Evolutionary conservation across 1,284 basidiomycete genomes (phyloP).

Genomic region (Meira miltonrushii): DNA sequence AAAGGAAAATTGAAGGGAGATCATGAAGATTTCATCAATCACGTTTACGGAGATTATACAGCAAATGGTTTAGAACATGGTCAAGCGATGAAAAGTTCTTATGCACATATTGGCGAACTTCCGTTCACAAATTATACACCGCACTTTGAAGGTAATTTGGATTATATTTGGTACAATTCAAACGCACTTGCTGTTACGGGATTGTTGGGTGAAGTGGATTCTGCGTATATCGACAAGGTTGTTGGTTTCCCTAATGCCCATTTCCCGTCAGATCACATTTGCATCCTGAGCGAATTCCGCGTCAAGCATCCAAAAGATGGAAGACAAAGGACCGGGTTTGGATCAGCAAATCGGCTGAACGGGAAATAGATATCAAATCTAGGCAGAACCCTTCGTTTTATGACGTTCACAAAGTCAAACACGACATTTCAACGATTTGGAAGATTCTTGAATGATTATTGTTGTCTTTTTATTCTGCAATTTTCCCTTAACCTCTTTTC

Average conservation of each 20-base stretch:
- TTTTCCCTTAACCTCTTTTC: not conserved
- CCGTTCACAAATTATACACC: slow-evolving; percentile 89
- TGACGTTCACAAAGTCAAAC: no score
- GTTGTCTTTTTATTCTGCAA: no score
- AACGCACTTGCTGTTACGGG: slow-evolving; percentile 75
- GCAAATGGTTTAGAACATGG: slow-evolving; percentile 78
- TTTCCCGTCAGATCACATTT: slow-evolving; percentile 62
- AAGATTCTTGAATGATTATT: no score
- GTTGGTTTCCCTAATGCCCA: slow-evolving; percentile 97
- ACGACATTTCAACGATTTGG: no score
- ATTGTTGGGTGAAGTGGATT: slow-evolving; percentile 82
- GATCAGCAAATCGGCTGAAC: no score
- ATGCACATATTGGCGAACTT: slow-evolving; percentile 57
- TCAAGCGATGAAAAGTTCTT: slow-evolving; percentile 77
- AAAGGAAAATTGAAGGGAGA: slow-evolving; percentile 63
- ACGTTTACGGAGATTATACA: slow-evolving; percentile 87
- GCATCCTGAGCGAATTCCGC: slow-evolving; percentile 49
- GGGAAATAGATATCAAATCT: no score
- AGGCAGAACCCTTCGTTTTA: no score
- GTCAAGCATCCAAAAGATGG: slow-evolving; percentile 30
- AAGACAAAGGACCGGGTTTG: no score
- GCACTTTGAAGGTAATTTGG: slow-evolving; percentile 61
- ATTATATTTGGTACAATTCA: slow-evolving; percentile 89
- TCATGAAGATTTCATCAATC: slow-evolving; percentile 88
- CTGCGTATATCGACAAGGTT: slow-evolving; percentile 75